Conservation (phyloP, 495 filamentous ascomycete genomes). For the Penicillium arizonense region DNA sequence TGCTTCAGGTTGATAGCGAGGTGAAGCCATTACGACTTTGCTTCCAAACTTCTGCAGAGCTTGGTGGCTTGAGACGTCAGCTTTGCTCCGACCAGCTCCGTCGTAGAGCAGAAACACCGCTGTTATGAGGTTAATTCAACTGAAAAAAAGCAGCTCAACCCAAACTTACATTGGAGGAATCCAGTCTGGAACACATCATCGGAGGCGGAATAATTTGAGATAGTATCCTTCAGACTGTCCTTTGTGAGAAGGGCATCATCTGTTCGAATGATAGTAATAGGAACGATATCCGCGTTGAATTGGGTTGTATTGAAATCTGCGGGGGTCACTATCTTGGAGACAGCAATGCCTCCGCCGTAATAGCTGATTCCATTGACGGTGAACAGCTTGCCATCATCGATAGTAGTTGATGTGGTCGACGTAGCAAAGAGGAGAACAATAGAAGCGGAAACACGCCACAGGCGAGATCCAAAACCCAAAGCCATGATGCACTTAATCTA, state of each 20-base stretch:
- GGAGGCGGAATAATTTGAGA: conserved; percentile 23
- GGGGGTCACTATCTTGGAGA: conserved; percentile 10
- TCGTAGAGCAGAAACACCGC: conserved; percentile 6
- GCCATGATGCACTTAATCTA: background rate
- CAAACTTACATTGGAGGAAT: conserved; percentile 32
- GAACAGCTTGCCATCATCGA: conserved; percentile 40
- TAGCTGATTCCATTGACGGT: conserved; percentile 42
- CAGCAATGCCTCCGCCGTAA: conserved; percentile 28
- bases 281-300: conserved; percentile 27
- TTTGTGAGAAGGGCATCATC: conserved; percentile 8
- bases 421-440: background rate
- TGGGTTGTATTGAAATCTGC: conserved; percentile 22
- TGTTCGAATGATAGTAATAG: conserved; percentile 39
- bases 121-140: background rate
- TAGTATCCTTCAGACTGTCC: conserved; percentile 16
- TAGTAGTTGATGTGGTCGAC: conserved; percentile 2
- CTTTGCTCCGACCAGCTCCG: conserved; percentile 1
- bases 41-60: background rate
- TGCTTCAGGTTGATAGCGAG: background rate
- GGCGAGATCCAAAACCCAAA: background rate
- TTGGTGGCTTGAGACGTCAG: background rate
- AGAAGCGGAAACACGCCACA: background rate
- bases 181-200: conserved; percentile 45
- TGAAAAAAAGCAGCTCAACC: background rate
- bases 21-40: conserved; percentile 7